These are phyloP conservation scores for Iodosphaeria phyllophila DNA, from an alignment of 2,329 filamentous ascomycete genomes.

Conservation along the genomic window DNA sequence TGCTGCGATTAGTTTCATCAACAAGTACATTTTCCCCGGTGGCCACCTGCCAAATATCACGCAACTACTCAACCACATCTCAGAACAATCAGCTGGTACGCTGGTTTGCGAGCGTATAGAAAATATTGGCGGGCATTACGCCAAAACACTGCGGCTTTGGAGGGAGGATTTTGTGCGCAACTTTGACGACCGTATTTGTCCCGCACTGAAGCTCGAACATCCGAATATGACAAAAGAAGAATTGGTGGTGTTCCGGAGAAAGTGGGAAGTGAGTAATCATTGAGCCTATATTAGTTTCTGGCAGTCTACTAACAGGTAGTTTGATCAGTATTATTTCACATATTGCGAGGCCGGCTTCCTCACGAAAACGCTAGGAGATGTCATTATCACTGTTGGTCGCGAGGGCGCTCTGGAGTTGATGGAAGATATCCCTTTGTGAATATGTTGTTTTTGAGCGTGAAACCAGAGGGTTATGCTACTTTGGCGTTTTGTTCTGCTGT, in stretches of 20 bases:
- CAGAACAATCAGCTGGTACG: constrained; percentile 36
- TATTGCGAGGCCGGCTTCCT: constrained; percentile 60
- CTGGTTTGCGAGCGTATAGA: constrained; percentile 49
- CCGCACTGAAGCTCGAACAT: constrained; percentile 39
- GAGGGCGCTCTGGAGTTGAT: constrained; percentile 49
- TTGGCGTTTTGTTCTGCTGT: no score
- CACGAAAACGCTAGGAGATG: constrained; percentile 54
- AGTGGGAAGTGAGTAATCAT: constrained; percentile 41
- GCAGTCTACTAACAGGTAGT: constrained; percentile 2
- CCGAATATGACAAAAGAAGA: constrained; percentile 38
- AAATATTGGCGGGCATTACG: constrained; percentile 59
- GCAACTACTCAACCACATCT: constrained; percentile 39
- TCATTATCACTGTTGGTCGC: constrained; percentile 50
- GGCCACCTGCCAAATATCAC: constrained; percentile 45
- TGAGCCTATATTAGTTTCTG: constrained; percentile 2
- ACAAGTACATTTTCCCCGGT: constrained; percentile 64
- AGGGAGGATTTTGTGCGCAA: constrained; percentile 43
- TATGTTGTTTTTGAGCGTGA: constrained; percentile 1
- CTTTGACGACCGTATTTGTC: constrained; percentile 40
- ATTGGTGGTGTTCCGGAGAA: constrained; percentile 47
- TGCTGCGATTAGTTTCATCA: constrained; percentile 36
- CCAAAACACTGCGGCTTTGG: constrained; percentile 51
- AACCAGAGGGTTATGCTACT: constrained; percentile 1
- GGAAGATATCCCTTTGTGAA: constrained; percentile 46
- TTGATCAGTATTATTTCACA: constrained; percentile 48